Evolutionary conservation across 768 basidiomycete genomes (phyloP).

Genomic region (Kwoniella sp.): DNA sequence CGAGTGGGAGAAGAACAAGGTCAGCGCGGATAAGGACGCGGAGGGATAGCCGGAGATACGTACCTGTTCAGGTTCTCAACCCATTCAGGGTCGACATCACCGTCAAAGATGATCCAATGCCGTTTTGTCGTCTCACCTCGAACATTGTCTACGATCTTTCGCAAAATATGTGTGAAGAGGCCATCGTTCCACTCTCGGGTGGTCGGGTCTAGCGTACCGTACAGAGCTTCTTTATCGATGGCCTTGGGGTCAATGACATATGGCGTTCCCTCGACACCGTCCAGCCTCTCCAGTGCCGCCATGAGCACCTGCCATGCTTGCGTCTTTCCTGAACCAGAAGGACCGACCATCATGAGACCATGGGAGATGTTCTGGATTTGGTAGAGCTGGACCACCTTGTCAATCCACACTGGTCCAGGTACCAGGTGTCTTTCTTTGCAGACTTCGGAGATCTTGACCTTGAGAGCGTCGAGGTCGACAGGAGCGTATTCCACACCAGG

Average conservation of each 20-base stretch:
- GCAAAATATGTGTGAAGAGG: conserved; percentile 92
- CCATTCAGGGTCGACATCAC: conserved; percentile 99
- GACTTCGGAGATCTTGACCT: conserved; percentile 80
- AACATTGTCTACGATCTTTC: conserved; percentile 97
- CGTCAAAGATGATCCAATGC: conserved; percentile 99
- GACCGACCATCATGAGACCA: conserved; percentile 99
- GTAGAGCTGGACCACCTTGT: conserved; percentile 95
- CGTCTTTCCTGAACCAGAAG: conserved; percentile 94
- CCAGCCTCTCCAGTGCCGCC: conserved; percentile 82
- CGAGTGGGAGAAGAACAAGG: background rate
- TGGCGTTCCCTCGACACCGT: conserved; percentile 85
- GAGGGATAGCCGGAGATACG: too few relatives aligned
- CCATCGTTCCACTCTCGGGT: conserved; percentile 99
- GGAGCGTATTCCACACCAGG: conserved; percentile 90
- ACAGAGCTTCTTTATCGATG: conserved; percentile 96
- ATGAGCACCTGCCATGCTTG: conserved; percentile 95
- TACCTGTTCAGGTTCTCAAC: conserved; percentile 99
- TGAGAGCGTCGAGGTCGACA: conserved; percentile 80
- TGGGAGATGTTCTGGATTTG: conserved; percentile 99
- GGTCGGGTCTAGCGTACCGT: conserved; percentile 93
- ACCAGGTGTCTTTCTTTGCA: conserved; percentile 84
- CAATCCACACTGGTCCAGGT: conserved; percentile 82
- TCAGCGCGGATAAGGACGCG: background rate
- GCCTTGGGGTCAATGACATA: conserved; percentile 99
- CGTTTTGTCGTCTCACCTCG: conserved; percentile 94